These are phyloP conservation scores for Starmerella vaccinii DNA, from an alignment of 805 yeast species.

Conservation along the genomic window DNA sequence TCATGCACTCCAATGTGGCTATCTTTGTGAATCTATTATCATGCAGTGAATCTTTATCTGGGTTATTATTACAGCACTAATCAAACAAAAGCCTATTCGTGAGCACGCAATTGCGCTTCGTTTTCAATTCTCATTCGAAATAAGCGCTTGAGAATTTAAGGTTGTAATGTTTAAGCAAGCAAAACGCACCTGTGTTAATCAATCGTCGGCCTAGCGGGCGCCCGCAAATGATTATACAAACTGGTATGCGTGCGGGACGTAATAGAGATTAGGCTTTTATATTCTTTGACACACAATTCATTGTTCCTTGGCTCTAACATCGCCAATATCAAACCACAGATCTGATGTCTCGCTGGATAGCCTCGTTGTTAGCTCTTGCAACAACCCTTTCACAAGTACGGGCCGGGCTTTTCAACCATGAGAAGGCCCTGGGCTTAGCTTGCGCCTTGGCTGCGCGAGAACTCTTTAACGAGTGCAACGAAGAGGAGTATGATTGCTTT, in stretches of 20 bases:
- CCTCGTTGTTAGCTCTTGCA: background rate
- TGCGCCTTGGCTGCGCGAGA: slow-evolving; percentile 23
- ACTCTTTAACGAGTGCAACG: slow-evolving; percentile 19
- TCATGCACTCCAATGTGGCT: too few species aligned
- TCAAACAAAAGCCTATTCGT: background rate
- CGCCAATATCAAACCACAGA: too few species aligned
- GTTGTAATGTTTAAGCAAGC: background rate
- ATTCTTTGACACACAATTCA: background rate
- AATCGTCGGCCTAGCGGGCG: background rate
- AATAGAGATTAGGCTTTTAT: background rate
- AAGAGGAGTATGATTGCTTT: slow-evolving; percentile 27
- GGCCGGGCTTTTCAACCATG: slow-evolving; percentile 13
- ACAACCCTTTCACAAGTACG: background rate
- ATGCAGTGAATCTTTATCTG: too few species aligned
- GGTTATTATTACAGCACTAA: background rate
- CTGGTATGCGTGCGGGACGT: background rate
- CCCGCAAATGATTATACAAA: background rate
- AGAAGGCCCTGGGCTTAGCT: slow-evolving; percentile 21
- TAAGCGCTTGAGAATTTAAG: background rate
- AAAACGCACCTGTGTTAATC: background rate
- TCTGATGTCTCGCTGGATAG: background rate
- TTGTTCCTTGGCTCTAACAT: too few species aligned
- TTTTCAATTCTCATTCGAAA: background rate
- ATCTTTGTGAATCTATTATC: too few species aligned
- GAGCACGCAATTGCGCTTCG: background rate